Evolutionary conservation across 2,329 filamentous ascomycete species (phyloP), one percentile per base, ranked within the genome.

Genomic region (Cladobotryum protrusum): DNA sequence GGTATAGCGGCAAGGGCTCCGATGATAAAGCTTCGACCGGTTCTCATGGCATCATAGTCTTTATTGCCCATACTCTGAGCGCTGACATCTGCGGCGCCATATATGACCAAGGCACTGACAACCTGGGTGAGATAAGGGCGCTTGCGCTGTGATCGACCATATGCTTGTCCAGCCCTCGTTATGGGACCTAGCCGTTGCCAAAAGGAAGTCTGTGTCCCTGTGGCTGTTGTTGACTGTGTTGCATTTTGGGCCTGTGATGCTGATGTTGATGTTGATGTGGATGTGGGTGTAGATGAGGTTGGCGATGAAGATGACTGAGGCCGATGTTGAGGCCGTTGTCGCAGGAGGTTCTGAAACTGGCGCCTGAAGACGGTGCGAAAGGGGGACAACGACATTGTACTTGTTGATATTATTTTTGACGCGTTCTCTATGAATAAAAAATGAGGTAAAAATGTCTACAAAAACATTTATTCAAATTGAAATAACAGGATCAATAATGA

Each of bases 61-160:
- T 76, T 73, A 18, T 73, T 75, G 52, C 72, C 69, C 56, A 95
- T 81, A 50, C 76, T 74, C 70, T 95, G 90, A 42, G 89, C 89
- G 41, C 82, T 83, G 48, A 93, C 57, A 66, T 95, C 90, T 8
- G 86, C 88, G 45, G 81, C 77, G 36, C 91, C 75, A 63, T 90
- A 96, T 52, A 95, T 89, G 36, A 88, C 75, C 42, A 96, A 67
- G 39, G 86, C 83, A 58, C 81, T 89, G 56, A 77, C 75, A 53
- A 95, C 66, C 71, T 96, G 91, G 9, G 89, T 95, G n/a, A 78
- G 70, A 62, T 89, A 87, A 0, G 92, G 91, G 45, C 84, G 74
- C 45, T 78, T 77, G 46, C 80, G 73, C 69, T 96, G 89, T 43
- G 83, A 79, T 18, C 83, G 78, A 14, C 79, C 83, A 63, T 93